Conservation (phyloP, 139 green algal genomes). For the Chlamydomonas eustigma region DNA sequence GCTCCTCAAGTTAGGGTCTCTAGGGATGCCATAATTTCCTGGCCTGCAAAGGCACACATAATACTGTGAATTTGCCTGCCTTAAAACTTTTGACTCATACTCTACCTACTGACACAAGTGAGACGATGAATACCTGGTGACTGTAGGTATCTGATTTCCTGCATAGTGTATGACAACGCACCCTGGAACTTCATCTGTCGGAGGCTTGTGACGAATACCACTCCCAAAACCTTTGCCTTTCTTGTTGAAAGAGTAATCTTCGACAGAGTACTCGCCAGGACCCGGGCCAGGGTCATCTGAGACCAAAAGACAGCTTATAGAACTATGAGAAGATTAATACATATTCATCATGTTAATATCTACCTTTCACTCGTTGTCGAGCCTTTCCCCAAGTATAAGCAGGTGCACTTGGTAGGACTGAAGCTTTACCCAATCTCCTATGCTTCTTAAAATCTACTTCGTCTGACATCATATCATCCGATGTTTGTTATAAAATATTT, state of each 20-base stretch:
- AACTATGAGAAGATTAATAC: too few relatives aligned
- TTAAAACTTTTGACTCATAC: too few relatives aligned
- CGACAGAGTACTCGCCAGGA: not conserved
- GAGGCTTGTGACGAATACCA: not conserved
- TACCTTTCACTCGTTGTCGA: not conserved
- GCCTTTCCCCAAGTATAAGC: not conserved
- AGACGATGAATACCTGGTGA: too few relatives aligned
- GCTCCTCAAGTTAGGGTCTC: not conserved
- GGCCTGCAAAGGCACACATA: not conserved
- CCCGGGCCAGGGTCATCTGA: constrained; percentile 5
- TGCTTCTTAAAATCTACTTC: not conserved
- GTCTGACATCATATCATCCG: too few relatives aligned
- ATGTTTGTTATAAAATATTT: too few relatives aligned
- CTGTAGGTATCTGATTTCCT: too few relatives aligned
- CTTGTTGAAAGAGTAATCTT: not conserved
- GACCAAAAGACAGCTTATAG: not conserved
- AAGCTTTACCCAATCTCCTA: not conserved
- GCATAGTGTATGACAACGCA: too few relatives aligned
- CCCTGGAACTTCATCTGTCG: not conserved
- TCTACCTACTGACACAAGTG: too few relatives aligned
- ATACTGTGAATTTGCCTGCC: too few relatives aligned
- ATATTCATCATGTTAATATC: not conserved
- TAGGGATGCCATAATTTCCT: not conserved
- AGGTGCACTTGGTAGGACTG: not conserved
- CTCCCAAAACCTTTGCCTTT: not conserved